Percentiles rank a stretch among this genome's conserved stretches.
phyloP scores from a whole-genome alignment of 495 filamentous ascomycete genomes.

The Neurospora tetraspora region DNA sequence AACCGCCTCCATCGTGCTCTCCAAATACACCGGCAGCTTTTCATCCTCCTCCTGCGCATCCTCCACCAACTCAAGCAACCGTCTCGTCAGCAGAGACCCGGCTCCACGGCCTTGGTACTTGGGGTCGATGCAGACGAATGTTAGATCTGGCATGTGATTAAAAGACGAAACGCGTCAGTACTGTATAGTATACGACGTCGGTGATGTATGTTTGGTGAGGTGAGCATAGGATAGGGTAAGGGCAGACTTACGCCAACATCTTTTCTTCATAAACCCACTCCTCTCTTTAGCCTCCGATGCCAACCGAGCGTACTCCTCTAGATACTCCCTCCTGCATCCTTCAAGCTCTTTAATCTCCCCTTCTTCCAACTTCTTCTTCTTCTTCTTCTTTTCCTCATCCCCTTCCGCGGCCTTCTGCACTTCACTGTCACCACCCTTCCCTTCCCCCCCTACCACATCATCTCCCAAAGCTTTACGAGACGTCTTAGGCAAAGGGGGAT shows the following conservation, averaged over 20 bases:
- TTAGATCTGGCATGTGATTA: conserved; percentile 12
- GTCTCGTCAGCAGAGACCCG: conserved; percentile 24
- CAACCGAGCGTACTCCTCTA: conserved; percentile 23
- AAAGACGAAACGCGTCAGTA: background rate
- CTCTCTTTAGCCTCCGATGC: conserved; percentile 22
- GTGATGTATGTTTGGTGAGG: background rate
- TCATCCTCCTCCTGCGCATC: conserved; percentile 24
- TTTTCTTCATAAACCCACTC: conserved; percentile 11
- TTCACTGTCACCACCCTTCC: too few relatives aligned
- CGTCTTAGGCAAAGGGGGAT: conserved; percentile 12
- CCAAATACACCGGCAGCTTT: conserved; percentile 30
- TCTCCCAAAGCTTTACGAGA: too few relatives aligned
- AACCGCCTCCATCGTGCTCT: conserved; percentile 31
- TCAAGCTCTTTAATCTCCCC: conserved; percentile 4
- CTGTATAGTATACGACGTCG: background rate
- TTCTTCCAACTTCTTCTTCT: conserved; percentile 14
- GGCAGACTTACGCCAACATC: conserved; percentile 16
- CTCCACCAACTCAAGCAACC: conserved; percentile 14
- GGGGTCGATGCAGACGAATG: conserved; percentile 32
- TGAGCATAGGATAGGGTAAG: background rate
- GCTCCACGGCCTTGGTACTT: conserved; percentile 33
- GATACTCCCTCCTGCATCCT: conserved; percentile 15
- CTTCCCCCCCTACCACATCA: too few relatives aligned
- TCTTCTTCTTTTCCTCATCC: conserved; percentile 14
- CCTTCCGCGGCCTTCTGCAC: background rate